These are phyloP conservation scores for Leishmania gerbilli DNA, from an alignment of 208 protist genomes.

Conservation along the genomic window DNA sequence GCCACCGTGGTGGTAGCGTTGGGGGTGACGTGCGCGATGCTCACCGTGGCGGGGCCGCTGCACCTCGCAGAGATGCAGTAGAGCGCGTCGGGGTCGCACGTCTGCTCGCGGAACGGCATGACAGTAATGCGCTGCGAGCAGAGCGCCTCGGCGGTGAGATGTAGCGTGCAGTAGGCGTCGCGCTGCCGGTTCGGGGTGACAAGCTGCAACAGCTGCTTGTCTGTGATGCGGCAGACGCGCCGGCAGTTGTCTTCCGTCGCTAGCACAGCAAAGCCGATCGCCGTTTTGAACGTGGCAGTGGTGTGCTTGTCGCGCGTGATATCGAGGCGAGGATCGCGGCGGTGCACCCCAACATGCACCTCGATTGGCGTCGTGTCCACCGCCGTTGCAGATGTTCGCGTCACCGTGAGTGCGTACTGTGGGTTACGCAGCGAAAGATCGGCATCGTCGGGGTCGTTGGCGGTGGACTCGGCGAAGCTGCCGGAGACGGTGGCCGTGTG, in stretches of 20 bases:
- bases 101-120: conserved; percentile 46
- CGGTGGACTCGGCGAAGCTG: conserved; percentile 33
- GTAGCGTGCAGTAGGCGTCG: conserved; percentile 38
- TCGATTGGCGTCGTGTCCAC: conserved; percentile 31
- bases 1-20: conserved; percentile 38
- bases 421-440: conserved; percentile 35
- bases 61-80: conserved; percentile 45
- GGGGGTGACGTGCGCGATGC: conserved; percentile 33
- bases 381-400: neutral
- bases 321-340: conserved; percentile 66
- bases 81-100: conserved; percentile 26
- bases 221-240: conserved; percentile 40
- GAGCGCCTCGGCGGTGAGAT: conserved; percentile 3
- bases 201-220: conserved; percentile 38
- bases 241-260: conserved; percentile 56
- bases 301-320: conserved; percentile 55
- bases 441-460: conserved; percentile 18
- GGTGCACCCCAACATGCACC: conserved; percentile 73
- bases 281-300: conserved; percentile 47
- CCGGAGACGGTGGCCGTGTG: conserved; percentile 24
- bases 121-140: conserved; percentile 30
- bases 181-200: conserved; percentile 21
- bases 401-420: conserved; percentile 50
- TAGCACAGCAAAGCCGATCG: conserved; percentile 67
- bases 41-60: conserved; percentile 28